A percentile compares a stretch with the other conserved stretches of the same genome.
These are phyloP conservation scores for Phlyctochytrium arcticum DNA, from an alignment of 192 early-diverging fungal species.

Conservation along the genomic window DNA sequence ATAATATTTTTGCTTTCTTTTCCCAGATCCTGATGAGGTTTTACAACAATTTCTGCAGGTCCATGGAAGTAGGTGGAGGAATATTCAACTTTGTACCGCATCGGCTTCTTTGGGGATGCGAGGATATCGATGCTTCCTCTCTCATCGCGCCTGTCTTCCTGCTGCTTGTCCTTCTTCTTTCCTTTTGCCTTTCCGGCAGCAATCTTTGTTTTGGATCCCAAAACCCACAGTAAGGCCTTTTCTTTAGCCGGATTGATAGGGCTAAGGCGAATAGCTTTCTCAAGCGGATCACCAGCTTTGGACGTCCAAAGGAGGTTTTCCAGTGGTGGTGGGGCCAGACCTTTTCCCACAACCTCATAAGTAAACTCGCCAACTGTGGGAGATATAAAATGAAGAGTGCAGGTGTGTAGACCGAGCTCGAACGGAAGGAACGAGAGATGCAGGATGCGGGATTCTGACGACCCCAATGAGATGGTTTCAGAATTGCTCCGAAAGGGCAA, in stretches of 20 bases:
- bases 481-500: constrained; percentile 24
- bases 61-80: constrained; percentile 43
- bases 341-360: constrained; percentile 42
- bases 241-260: constrained; percentile 39
- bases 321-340: constrained; percentile 22
- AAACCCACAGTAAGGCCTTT: constrained; percentile 33
- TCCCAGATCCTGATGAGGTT: constrained; percentile 13
- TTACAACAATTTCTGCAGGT: constrained; percentile 39
- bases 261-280: constrained; percentile 41
- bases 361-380: constrained; percentile 44
- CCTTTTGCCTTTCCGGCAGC: constrained; percentile 3
- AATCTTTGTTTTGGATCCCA: constrained; percentile 1
- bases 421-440: constrained; percentile 44
- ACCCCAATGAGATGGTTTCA: constrained; percentile 26
- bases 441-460: constrained; percentile 15
- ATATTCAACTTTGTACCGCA: constrained; percentile 49
- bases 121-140: neutral
- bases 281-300: constrained; percentile 32
- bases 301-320: constrained; percentile 39
- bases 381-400: constrained; percentile 43
- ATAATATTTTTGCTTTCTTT: constrained; percentile 30
- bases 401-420: constrained; percentile 41
- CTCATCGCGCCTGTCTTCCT: constrained; percentile 8
- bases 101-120: constrained; percentile 29
- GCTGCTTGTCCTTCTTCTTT: constrained; percentile 5